Percentiles rank a stretch among this genome's conserved stretches.
Evolutionary conservation across 2,329 filamentous ascomycete genomes (phyloP).

Genomic region (Aspergillus novofumigatus): DNA sequence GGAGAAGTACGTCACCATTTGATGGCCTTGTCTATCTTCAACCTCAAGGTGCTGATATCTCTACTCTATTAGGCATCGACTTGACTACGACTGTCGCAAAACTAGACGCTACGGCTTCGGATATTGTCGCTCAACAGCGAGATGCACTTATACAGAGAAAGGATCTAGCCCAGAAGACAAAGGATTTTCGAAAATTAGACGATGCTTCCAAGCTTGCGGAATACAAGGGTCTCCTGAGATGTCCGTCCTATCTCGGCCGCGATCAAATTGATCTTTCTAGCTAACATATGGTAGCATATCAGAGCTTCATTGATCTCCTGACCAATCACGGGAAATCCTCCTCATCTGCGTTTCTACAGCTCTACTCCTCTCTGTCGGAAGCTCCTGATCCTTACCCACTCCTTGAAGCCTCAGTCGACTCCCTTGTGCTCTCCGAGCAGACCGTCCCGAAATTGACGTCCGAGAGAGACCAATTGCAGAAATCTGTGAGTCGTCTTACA

Average conservation of each 20-base stretch:
- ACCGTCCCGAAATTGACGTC: constrained; percentile 82
- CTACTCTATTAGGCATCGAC: constrained; percentile 65
- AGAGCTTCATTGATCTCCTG: constrained; percentile 92
- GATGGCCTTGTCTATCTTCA: neutral
- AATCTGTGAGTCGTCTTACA: constrained; percentile 69
- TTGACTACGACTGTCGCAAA: constrained; percentile 76
- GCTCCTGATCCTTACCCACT: constrained; percentile 94
- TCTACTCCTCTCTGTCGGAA: constrained; percentile 91
- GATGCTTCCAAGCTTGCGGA: constrained; percentile 81
- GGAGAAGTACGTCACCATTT: constrained; percentile 70
- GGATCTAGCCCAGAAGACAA: constrained; percentile 97
- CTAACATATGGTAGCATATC: constrained; percentile 64
- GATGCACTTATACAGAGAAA: constrained; percentile 96
- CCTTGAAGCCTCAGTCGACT: constrained; percentile 93
- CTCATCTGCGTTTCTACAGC: constrained; percentile 85
- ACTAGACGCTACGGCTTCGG: constrained; percentile 89
- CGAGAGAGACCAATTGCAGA: constrained; percentile 84
- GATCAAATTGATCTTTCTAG: neutral
- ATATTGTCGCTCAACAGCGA: constrained; percentile 87
- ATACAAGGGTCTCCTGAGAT: constrained; percentile 84
- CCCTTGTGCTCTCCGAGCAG: constrained; percentile 86
- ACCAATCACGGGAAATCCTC: constrained; percentile 94
- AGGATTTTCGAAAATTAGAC: constrained; percentile 92
- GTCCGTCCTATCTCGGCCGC: constrained; percentile 41
- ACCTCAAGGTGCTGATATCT: constrained; percentile 1